These are phyloP conservation scores for Rhodotorula sphaerocarpa DNA, from an alignment of 768 basidiomycete species.

Conservation along the genomic window DNA sequence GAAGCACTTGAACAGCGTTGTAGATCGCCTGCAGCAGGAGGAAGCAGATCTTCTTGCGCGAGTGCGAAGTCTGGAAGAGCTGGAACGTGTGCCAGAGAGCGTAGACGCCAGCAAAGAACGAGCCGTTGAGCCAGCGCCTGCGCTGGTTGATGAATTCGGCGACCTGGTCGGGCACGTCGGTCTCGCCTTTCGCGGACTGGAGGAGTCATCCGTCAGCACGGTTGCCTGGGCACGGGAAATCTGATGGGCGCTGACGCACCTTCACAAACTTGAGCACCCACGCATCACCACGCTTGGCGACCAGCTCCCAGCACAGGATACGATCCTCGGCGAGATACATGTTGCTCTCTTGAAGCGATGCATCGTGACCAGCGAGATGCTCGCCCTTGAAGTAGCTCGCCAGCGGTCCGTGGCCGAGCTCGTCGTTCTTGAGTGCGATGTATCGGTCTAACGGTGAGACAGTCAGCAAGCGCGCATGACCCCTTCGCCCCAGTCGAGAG, in stretches of 20 bases:
- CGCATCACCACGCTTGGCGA: constrained; percentile 75
- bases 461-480: too few species aligned
- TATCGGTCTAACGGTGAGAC: constrained; percentile 49
- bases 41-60: constrained; percentile 59
- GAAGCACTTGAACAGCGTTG: constrained; percentile 75
- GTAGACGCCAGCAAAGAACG: constrained; percentile 90
- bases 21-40: constrained; percentile 76
- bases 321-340: constrained; percentile 45
- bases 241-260: neutral
- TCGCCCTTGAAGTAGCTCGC: constrained; percentile 92
- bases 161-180: constrained; percentile 85
- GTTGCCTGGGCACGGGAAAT: constrained; percentile 43
- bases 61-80: constrained; percentile 73
- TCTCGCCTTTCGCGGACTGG: constrained; percentile 67
- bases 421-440: constrained; percentile 71
- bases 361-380: constrained; percentile 52
- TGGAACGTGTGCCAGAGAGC: constrained; percentile 80
- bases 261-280: constrained; percentile 60
- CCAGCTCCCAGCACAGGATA: constrained; percentile 86
- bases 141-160: constrained; percentile 62
- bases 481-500: too few species aligned
- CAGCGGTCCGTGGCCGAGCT: constrained; percentile 78
- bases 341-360: constrained; percentile 42
- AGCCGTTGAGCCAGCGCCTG: constrained; percentile 54
- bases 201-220: too few species aligned